phyloP scores from a whole-genome alignment of 148 eudicot genomes.

The Rhododendron kiyosumense region DNA sequence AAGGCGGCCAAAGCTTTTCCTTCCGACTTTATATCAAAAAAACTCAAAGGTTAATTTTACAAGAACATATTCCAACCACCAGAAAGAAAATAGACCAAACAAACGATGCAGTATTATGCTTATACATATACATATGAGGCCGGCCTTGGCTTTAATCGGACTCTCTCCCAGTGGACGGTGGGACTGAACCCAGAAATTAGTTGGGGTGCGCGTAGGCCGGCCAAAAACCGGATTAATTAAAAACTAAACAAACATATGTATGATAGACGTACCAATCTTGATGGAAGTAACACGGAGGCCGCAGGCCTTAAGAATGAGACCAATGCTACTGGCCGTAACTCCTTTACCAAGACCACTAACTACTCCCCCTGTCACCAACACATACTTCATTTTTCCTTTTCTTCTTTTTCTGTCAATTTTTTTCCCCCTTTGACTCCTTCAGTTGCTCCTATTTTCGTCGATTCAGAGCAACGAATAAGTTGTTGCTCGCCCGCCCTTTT shows the following conservation, averaged over 20 bases:
- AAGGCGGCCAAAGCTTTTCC: not conserved
- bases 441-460: not conserved
- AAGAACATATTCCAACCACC: not conserved
- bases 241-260: not conserved
- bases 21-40: not conserved
- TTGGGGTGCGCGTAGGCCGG: too few species aligned
- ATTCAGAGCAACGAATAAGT: not conserved
- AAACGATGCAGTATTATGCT: not conserved
- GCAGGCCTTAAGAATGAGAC: conserved; percentile 87
- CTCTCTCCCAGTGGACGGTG: not conserved
- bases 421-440: not conserved
- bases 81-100: not conserved
- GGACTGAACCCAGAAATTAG: not conserved
- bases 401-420: not conserved
- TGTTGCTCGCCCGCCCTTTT: not conserved
- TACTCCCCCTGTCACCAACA: conserved; percentile 87
- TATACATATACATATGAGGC: not conserved
- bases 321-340: conserved; percentile 89
- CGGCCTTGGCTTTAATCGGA: not conserved
- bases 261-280: conserved; percentile 53
- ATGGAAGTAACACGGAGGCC: conserved; percentile 94
- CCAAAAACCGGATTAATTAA: not conserved
- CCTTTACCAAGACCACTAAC: conserved; percentile 95
- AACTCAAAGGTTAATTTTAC: not conserved
- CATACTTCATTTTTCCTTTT: conserved; percentile 65